These are phyloP conservation scores for Annulohypoxylon truncatum DNA, from an alignment of 2,329 filamentous ascomycete species.

Conservation along the genomic window DNA sequence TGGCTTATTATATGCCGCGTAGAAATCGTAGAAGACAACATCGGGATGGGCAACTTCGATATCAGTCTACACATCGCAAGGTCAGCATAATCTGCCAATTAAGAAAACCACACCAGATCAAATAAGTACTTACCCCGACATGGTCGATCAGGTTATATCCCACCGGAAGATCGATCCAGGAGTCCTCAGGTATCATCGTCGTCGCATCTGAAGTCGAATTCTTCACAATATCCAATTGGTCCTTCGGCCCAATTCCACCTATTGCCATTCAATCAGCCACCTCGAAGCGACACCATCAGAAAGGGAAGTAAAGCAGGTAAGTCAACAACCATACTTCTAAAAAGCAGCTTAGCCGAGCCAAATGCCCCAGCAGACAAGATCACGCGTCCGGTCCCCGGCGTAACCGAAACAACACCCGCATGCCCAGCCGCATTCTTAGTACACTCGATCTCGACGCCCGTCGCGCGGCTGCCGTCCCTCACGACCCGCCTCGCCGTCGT, in stretches of 20 bases:
- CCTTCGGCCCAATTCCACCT: constrained; percentile 69
- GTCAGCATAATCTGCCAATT: background rate
- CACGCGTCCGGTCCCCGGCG: constrained; percentile 69
- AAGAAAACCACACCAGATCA: too few species aligned
- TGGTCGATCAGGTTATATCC: constrained; percentile 69
- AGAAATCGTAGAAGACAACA: constrained; percentile 4
- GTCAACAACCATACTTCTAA: constrained; percentile 68
- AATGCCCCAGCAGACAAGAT: constrained; percentile 75
- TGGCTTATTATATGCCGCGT: constrained; percentile 64
- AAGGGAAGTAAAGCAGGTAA: background rate
- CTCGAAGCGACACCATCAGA: background rate
- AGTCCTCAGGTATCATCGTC: constrained; percentile 59
- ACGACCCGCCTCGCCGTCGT: constrained; percentile 72
- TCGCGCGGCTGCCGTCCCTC: constrained; percentile 69
- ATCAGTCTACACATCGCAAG: constrained; percentile 54
- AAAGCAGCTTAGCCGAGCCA: constrained; percentile 73
- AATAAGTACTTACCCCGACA: constrained; percentile 54
- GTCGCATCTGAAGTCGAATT: constrained; percentile 58
- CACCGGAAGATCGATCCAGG: constrained; percentile 69
- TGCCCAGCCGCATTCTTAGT: constrained; percentile 61
- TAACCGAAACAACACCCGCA: constrained; percentile 69
- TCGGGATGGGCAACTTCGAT: constrained; percentile 56
- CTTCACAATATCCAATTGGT: constrained; percentile 65
- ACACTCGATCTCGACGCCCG: constrained; percentile 73
- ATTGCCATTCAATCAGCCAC: constrained; percentile 16